These are phyloP conservation scores for Articulospora tetracladia DNA, from an alignment of 495 filamentous ascomycete species.

Conservation along the genomic window DNA sequence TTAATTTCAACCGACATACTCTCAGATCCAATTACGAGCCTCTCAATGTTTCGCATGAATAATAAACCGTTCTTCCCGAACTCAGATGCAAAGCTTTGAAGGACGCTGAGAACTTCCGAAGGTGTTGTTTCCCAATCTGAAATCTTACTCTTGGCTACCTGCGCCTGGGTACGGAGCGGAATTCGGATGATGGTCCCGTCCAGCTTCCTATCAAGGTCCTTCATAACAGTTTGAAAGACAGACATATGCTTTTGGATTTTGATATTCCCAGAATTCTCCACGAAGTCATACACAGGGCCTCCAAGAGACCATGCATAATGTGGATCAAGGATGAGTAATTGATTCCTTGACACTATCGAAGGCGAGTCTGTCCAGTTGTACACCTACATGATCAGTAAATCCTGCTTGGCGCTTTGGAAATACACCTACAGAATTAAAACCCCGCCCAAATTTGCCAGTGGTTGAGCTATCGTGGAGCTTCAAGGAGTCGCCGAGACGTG, in stretches of 20 bases:
- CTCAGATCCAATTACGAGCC: conserved; percentile 26
- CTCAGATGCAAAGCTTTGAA: conserved; percentile 30
- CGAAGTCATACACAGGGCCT: conserved; percentile 36
- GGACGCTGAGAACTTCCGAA: conserved; percentile 27
- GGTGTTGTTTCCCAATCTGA: conserved; percentile 21
- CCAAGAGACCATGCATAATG: conserved; percentile 37
- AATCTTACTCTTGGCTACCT: conserved; percentile 31
- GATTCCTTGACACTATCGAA: conserved; percentile 34
- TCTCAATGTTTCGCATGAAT: conserved; percentile 35
- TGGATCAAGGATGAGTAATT: conserved; percentile 38
- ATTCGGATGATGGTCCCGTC: conserved; percentile 40
- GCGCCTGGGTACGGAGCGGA: conserved; percentile 33
- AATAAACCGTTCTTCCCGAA: conserved; percentile 31
- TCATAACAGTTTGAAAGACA: conserved; percentile 27
- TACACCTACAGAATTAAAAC: conserved; percentile 35
- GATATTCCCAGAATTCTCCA: conserved; percentile 19
- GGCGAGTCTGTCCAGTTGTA: conserved; percentile 44
- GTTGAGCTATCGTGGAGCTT: conserved; percentile 32
- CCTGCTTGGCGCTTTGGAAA: neutral
- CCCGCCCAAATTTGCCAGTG: conserved; percentile 39
- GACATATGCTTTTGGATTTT: conserved; percentile 36
- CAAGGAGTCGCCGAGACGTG: conserved; percentile 32
- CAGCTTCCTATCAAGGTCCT: conserved; percentile 14
- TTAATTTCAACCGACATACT: conserved; percentile 24
- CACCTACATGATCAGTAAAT: conserved; percentile 25